Base-by-base conservation (phyloP, 106 monocot species). In the Triglochin maritima region DNA sequence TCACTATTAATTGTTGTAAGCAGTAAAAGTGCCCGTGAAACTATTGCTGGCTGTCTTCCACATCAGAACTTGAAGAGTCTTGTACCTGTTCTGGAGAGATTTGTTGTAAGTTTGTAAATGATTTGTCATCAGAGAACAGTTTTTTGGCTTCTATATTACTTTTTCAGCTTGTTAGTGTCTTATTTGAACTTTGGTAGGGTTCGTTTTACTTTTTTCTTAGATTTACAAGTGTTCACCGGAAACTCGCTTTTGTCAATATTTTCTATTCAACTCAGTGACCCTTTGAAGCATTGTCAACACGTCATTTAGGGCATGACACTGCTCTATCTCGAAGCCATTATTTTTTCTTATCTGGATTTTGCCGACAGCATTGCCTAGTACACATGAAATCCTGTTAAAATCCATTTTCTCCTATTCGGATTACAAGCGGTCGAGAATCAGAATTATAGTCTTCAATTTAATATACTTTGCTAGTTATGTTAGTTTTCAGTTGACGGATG, bases 71-170 rank as follows among this genome's bases (percentile, higher is more conserved):
- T 98, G 75, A 74, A 82, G 74, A 73, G 77, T 79, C 86, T 98
- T 76, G 98, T 92, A 11, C 98, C 98, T 46, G 98, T 92, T 12
- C 56, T 98, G 68, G 98, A 98, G 75, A 86, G 81, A 89, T 98
- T 98, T 79, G 86, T 92, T 77, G 98, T 98, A 88, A 10, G 89
- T 85, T 70, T 44, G 43, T 44, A 7, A 5, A 62, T 44, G 44
- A 6, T 14, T 5, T 11, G 7, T 11, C 7, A 52, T 52, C 11
- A 52, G 11, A 8, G 11, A 29, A 29, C 29, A 29, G 29, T 29
- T 29, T 29, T 29, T 1, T 29, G 29, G 29, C 29, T 29, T 29
- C 29, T 29, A 29, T 29, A 29, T 29, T 29, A 29, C 1, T 29
- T 29, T 29, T 29, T 29, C 29, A 29, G 0, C 29, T 29, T 29